Conservation (phyloP, 1,284 basidiomycete species). For the Sanghuangporus weigelae region DNA sequence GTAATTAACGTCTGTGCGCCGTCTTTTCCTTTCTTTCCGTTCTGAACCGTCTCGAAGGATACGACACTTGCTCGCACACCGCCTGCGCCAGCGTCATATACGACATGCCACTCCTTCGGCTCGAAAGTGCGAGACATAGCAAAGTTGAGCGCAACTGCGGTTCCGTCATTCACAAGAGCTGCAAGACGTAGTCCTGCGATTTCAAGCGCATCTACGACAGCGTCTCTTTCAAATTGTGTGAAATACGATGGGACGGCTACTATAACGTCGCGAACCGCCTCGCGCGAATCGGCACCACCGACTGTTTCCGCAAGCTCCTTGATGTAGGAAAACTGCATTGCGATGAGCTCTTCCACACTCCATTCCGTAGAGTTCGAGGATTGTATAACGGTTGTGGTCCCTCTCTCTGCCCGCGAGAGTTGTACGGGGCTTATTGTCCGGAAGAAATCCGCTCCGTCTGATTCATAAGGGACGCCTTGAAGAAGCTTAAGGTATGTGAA, state of each 20-base stretch:
- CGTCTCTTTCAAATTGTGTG: constrained; percentile 82
- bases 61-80: constrained; percentile 85
- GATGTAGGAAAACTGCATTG: constrained; percentile 91
- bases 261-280: constrained; percentile 76
- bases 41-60: constrained; percentile 60
- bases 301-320: constrained; percentile 81
- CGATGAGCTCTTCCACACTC: constrained; percentile 88
- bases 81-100: constrained; percentile 92
- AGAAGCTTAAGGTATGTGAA: constrained; percentile 86
- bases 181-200: constrained; percentile 84
- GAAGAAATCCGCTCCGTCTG: constrained; percentile 58
- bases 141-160: constrained; percentile 90
- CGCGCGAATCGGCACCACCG: constrained; percentile 43
- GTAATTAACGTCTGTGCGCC: constrained; percentile 75
- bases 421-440: constrained; percentile 61
- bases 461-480: constrained; percentile 70
- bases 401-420: constrained; percentile 51
- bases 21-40: constrained; percentile 45
- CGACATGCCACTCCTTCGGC: constrained; percentile 79
- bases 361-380: constrained; percentile 57
- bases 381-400: constrained; percentile 53
- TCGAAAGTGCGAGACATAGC: constrained; percentile 91
- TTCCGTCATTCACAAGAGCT: constrained; percentile 88
- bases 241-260: constrained; percentile 87
- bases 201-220: constrained; percentile 87